phyloP scores from a whole-genome alignment of 2,329 filamentous ascomycete genomes.

The Sporothrix mexicana region DNA sequence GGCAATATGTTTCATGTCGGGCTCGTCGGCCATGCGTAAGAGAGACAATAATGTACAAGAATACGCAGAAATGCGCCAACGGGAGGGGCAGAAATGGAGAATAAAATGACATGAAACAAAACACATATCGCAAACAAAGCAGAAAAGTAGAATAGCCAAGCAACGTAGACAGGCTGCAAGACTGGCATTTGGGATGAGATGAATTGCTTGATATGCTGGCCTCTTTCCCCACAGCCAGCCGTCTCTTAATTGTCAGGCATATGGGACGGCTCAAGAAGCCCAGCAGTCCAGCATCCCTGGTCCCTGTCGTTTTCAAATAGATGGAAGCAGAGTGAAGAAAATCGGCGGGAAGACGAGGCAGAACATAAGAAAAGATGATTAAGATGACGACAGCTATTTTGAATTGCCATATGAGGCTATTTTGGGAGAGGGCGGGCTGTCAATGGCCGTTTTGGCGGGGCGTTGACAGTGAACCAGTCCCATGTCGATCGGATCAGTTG shows the following conservation, averaged over 20 bases:
- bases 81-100: neutral
- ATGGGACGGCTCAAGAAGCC: neutral
- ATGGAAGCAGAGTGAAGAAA: conserved; percentile 3
- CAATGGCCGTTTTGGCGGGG: neutral
- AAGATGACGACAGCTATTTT: conserved; percentile 16
- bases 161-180: too few species aligned
- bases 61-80: neutral
- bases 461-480: neutral
- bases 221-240: neutral
- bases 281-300: neutral
- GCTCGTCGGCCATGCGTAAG: neutral
- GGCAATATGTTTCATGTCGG: conserved; percentile 13
- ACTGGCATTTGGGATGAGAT: conserved; percentile 3
- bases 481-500: neutral
- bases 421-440: neutral
- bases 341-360: neutral
- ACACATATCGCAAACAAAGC: neutral
- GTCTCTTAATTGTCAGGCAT: conserved; percentile 18
- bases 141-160: too few species aligned
- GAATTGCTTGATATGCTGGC: neutral
- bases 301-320: conserved; percentile 23
- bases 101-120: neutral
- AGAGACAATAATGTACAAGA: neutral
- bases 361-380: neutral
- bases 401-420: conserved; percentile 16